Base-by-base conservation (phyloP, 1,139 yeast species). In the Meyerozyma sp. region DNA sequence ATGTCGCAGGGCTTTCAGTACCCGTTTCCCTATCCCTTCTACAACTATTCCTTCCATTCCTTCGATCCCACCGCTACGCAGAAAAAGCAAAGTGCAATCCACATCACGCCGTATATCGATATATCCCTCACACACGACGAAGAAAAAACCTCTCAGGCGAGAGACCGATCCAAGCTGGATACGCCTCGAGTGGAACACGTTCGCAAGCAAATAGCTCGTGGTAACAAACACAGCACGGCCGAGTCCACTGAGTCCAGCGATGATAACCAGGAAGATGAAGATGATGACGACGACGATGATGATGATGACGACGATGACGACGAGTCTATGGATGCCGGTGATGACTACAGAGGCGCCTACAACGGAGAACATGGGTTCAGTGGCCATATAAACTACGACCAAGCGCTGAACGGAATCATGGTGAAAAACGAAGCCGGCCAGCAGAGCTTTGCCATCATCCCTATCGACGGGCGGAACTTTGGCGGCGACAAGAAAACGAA, bases 1-100 rank as follows among this genome's bases (percentile, higher is more conserved):
- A 62, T 73, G 68, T 58, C 67, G 30, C 67, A 65, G 46, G 78
- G 77, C 1, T 64, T 71, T 36, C 73, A 69, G 46, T 73, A 68
- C 46, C 76, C 77, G 11, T 72, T 67, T 46, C 77, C 77, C 4
- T 73, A 68, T 45, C 77, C 78, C 32, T 73, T 72, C 47, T 73
- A 73, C 53, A 72, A 72, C 44, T 73, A 63, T 49, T 70, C 76
- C 3, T 72, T 68, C 51, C 78, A 73, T 50, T 59, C 71, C 8
- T 60, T 68, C 40, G 62, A 67, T 40, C 60, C 66, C 4, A 55
- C 58, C 14, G 53, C 61, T 3, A 59, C 59, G 10, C 53, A 56
- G 10, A 57, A 54, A 21, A 72, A 71, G 46, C 58, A 62, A 39
- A 46, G 54, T 2, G 54, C 50, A 16, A 52, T 73, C 3, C 46